A percentile compares a stretch with the other conserved stretches of the same genome.
Evolutionary conservation across 2,329 filamentous ascomycete genomes (phyloP).

Genomic region (Colletotrichum sp.): DNA sequence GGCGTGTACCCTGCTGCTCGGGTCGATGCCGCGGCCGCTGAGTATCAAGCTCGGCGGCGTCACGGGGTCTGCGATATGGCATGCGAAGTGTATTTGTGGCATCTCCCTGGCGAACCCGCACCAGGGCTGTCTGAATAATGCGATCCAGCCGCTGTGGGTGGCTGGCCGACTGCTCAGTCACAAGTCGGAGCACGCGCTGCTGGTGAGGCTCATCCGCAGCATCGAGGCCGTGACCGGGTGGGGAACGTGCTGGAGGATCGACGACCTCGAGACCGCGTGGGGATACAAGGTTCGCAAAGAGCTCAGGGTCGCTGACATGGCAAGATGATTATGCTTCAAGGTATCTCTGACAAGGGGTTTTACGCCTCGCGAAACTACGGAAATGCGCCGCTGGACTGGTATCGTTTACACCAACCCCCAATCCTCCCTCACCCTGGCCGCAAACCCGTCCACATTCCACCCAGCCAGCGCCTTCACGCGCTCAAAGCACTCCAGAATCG

Average conservation of each 20-base stretch:
- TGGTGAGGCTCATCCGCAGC: constrained; percentile 49
- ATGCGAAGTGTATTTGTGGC: constrained; percentile 59
- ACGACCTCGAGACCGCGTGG: constrained; percentile 51
- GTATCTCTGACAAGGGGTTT: neutral
- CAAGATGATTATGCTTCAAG: neutral
- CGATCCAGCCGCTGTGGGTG: constrained; percentile 62
- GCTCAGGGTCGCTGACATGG: neutral
- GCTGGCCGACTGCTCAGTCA: constrained; percentile 61
- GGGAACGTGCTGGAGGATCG: constrained; percentile 58
- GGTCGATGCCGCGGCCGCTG: constrained; percentile 39
- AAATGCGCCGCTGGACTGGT: neutral
- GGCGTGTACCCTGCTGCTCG: constrained; percentile 56
- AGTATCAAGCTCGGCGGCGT: constrained; percentile 25
- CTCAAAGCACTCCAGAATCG: constrained; percentile 43
- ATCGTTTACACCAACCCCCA: constrained; percentile 24
- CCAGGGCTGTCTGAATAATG: constrained; percentile 60
- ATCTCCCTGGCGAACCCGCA: constrained; percentile 62
- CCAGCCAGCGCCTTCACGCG: constrained; percentile 44
- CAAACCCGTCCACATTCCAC: constrained; percentile 37
- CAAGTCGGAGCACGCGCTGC: constrained; percentile 42
- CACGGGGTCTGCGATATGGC: constrained; percentile 53
- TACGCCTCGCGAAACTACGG: neutral
- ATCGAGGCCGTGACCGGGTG: constrained; percentile 60
- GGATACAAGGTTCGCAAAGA: constrained; percentile 36
- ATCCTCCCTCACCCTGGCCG: constrained; percentile 28